phyloP scores from a whole-genome alignment of 257 asterid species.

The Cynanchum wilfordii region DNA sequence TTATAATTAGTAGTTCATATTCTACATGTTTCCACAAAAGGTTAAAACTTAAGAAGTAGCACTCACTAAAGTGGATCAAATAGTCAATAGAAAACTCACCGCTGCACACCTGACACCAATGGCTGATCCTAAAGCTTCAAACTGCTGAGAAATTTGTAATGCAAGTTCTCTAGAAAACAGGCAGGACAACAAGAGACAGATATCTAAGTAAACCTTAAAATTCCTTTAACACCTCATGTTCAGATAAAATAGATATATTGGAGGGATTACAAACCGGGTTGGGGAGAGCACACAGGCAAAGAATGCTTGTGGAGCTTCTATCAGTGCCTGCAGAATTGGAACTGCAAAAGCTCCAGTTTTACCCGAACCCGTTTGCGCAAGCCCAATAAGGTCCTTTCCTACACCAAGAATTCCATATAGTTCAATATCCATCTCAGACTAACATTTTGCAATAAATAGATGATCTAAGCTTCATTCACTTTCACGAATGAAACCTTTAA shows the following conservation, averaged over 20 bases:
- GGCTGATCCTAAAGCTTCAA: slow-evolving; percentile 82
- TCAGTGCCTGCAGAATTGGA: slow-evolving; percentile 73
- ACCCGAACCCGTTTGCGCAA: slow-evolving; percentile 97
- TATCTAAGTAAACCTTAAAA: not conserved
- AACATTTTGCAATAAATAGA: not conserved
- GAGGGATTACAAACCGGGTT: slow-evolving; percentile 33
- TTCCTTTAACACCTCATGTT: not conserved
- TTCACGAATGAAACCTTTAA: not conserved
- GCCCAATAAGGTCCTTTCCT: slow-evolving; percentile 80
- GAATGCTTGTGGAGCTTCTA: slow-evolving; percentile 69
- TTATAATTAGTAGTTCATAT: not conserved
- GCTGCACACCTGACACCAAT: slow-evolving; percentile 73
- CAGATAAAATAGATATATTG: not conserved
- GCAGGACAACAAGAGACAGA: not conserved
- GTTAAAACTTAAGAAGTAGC: not conserved
- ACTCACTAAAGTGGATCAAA: not conserved
- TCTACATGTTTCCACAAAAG: not conserved
- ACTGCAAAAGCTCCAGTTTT: slow-evolving; percentile 94
- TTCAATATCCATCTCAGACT: not conserved
- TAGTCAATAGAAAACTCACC: slow-evolving; percentile 27
- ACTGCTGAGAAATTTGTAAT: slow-evolving; percentile 76
- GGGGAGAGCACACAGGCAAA: slow-evolving; percentile 89
- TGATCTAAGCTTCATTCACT: not conserved
- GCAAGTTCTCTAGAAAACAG: slow-evolving; percentile 61
- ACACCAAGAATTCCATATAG: slow-evolving; percentile 1